Evolutionary conservation across 2,329 filamentous ascomycete species (phyloP).

Genomic region (Aspergillus hortae): DNA sequence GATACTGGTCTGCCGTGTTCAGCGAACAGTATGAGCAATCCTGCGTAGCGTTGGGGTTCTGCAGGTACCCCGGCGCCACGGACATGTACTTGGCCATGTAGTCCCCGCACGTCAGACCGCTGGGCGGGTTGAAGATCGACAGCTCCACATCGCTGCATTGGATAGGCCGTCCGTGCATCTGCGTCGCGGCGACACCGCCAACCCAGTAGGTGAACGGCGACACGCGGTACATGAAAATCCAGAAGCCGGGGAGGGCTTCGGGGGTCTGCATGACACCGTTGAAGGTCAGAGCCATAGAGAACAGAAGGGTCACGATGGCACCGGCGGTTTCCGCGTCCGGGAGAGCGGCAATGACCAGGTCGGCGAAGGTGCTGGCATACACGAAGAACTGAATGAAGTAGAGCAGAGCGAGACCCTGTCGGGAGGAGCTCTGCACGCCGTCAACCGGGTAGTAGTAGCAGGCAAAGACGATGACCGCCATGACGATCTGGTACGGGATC

Average conservation of each 20-base stretch:
- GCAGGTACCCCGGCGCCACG: slow-evolving; percentile 52
- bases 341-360: slow-evolving; percentile 69
- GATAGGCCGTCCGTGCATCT: slow-evolving; percentile 64
- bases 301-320: slow-evolving; percentile 70
- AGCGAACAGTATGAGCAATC: slow-evolving; percentile 51
- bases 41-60: slow-evolving; percentile 45
- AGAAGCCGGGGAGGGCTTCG: slow-evolving; percentile 61
- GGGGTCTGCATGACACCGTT: slow-evolving; percentile 65
- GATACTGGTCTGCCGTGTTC: slow-evolving; percentile 35
- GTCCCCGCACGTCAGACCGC: slow-evolving; percentile 53
- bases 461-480: slow-evolving; percentile 71
- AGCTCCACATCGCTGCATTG: slow-evolving; percentile 67
- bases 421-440: slow-evolving; percentile 58
- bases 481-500: slow-evolving; percentile 74
- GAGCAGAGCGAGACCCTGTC: slow-evolving; percentile 74
- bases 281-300: slow-evolving; percentile 79
- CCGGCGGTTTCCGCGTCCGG: slow-evolving; percentile 70
- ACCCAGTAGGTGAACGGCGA: slow-evolving; percentile 47
- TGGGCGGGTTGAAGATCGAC: slow-evolving; percentile 60
- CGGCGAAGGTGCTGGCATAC: slow-evolving; percentile 75
- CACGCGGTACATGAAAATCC: slow-evolving; percentile 66
- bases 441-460: slow-evolving; percentile 81
- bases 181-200: slow-evolving; percentile 66
- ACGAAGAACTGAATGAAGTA: slow-evolving; percentile 72
- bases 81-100: slow-evolving; percentile 56